Evolutionary conservation across 179 eudicot genomes (phyloP).

Genomic region (Sideroxylon spinosum): DNA sequence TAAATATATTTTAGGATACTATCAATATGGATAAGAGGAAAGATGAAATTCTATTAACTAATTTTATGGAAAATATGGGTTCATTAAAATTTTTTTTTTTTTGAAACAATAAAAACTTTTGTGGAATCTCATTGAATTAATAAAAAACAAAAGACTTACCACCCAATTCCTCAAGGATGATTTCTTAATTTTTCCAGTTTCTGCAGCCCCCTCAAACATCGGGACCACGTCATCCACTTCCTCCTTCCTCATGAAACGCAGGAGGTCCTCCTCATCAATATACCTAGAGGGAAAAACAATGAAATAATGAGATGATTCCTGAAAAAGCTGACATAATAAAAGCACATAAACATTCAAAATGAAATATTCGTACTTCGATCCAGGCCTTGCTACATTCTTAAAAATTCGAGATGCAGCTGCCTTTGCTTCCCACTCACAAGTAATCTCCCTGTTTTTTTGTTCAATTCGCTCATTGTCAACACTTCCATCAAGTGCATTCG

Average conservation of each 20-base stretch:
- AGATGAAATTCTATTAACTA: not conserved
- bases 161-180: conserved; percentile 61
- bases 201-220: conserved; percentile 59
- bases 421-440: conserved; percentile 61
- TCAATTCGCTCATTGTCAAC: conserved; percentile 35
- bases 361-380: conserved; percentile 41
- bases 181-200: conserved; percentile 49
- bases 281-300: conserved; percentile 31
- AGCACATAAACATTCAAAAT: not conserved
- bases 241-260: conserved; percentile 52
- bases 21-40: not conserved
- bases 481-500: conserved; percentile 34
- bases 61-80: not conserved
- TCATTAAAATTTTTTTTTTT: not conserved
- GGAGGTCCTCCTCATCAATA: conserved; percentile 65
- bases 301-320: conserved; percentile 7
- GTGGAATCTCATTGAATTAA: too few relatives aligned
- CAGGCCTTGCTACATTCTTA: conserved; percentile 50
- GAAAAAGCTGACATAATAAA: not conserved
- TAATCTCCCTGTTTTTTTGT: conserved; percentile 30
- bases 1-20: not conserved
- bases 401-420: conserved; percentile 50
- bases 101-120: not conserved
- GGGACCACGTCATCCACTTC: conserved; percentile 52
- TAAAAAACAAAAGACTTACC: conserved; percentile 37